Evolutionary conservation across 139 green algal genomes (phyloP).

Genomic region (Trebouxia sp.): DNA sequence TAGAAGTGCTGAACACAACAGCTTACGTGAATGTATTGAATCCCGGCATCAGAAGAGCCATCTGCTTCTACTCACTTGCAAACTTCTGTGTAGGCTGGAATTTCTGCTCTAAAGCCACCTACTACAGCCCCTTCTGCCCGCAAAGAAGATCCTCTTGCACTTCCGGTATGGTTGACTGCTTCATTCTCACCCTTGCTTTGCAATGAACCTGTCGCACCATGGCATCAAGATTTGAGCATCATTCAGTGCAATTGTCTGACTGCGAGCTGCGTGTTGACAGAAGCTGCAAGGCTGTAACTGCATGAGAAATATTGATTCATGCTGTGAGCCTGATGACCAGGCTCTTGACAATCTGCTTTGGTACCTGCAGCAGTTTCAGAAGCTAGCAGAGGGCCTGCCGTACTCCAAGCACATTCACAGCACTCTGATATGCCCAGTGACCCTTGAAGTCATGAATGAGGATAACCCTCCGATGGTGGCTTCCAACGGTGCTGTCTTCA

Average conservation of each 20-base stretch:
- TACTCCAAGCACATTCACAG: constrained; percentile 84
- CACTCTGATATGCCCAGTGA: constrained; percentile 90
- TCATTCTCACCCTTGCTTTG: too few species aligned
- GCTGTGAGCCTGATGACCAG: too few species aligned
- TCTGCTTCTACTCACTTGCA: too few species aligned
- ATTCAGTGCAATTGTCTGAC: too few species aligned
- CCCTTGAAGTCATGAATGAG: constrained; percentile 83
- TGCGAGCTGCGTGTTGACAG: neutral
- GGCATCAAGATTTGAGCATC: too few species aligned
- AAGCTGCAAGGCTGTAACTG: too few species aligned
- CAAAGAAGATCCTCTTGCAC: constrained; percentile 16
- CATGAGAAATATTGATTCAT: too few species aligned
- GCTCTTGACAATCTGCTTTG: neutral
- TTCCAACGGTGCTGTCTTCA: constrained; percentile 37
- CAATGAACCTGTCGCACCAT: too few species aligned
- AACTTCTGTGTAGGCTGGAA: neutral
- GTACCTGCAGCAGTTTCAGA: constrained; percentile 59
- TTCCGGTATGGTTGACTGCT: too few species aligned
- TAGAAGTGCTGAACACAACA: too few species aligned
- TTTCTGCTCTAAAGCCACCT: constrained; percentile 3
- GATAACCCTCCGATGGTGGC: constrained; percentile 89
- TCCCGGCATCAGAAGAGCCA: too few species aligned
- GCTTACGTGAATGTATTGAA: too few species aligned
- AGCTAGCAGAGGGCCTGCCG: constrained; percentile 78
- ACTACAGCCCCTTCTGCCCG: neutral